Base-by-base conservation (phyloP, 805 yeast species). In the Metschnikowia bowlesiae region DNA sequence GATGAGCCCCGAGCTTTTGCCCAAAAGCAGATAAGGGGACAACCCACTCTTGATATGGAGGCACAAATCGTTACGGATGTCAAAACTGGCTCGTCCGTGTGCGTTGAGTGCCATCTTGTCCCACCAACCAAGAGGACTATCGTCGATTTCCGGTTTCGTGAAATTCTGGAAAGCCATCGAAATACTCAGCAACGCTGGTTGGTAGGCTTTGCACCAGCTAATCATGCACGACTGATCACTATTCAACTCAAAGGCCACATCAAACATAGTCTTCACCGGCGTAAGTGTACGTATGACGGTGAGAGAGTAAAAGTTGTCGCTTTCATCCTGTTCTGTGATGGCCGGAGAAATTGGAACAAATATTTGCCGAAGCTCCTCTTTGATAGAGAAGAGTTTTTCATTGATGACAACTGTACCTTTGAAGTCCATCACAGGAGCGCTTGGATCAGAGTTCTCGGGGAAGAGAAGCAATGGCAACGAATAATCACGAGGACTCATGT, bases 181-280 rank as follows among this genome's bases (percentile, higher is more conserved):
- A 1, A 82, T 78, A 28, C 84, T 76, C 60, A 76, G 76, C 34
- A 82, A 67, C 3, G 83, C 85, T 0, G 88, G 82, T 54, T 76
- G 85, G 42, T 82, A 69, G 0, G 87, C 74, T 50, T 82, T 80
- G 44, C 87, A 79, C 88, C 88, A 84, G 13, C 83, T 75, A 4
- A 84, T 67, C 41, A 75, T 67, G 14, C 85, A 77, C 2, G 84
- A 76, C 16, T 70, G 61, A 1, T 66, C 62, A 0, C 86, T 75
- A 28, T 63, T 63, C 10, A 83, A 73, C 7, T 65, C 54, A 26
- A 82, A 74, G 11, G 70, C 64, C 50, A 82, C 57, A 55, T 83
- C 80, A 31, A 80, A 66, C 63, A 74, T 76, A 36, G 79, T 69
- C 54, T 84, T 84, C 18, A 84, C 76, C 0, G 85, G 81, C 2